Evolutionary conservation across 78 protist genomes (phyloP).

Genomic region (Dictyostelium purpureum): DNA sequence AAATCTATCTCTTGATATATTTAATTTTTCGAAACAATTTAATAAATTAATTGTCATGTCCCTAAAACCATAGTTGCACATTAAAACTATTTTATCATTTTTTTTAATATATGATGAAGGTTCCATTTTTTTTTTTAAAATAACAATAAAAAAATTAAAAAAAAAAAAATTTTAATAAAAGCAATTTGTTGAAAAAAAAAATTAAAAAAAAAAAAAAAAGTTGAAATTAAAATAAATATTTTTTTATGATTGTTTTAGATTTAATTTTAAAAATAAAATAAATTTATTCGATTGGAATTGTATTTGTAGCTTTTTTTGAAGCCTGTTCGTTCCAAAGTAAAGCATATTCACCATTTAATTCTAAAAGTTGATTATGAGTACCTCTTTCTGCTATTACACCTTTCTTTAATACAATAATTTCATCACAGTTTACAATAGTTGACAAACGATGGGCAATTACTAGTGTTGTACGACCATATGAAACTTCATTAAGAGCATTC

Average conservation of each 20-base stretch:
- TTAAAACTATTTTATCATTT: conserved; percentile 47
- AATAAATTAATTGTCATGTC: conserved; percentile 63
- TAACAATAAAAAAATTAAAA: too few species aligned
- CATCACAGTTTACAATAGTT: conserved; percentile 88
- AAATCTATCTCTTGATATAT: background rate
- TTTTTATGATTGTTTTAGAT: too few species aligned
- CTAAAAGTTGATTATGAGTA: conserved; percentile 83
- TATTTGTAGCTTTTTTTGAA: too few species aligned
- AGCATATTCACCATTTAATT: conserved; percentile 75
- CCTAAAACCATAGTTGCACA: conserved; percentile 74
- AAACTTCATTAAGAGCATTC: conserved; percentile 74
- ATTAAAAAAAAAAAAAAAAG: too few species aligned
- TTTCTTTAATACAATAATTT: conserved; percentile 82
- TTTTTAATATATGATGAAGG: background rate
- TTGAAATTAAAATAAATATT: too few species aligned
- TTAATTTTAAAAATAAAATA: too few species aligned
- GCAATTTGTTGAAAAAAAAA: too few species aligned
- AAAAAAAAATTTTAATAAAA: too few species aligned
- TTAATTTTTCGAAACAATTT: conserved; percentile 5
- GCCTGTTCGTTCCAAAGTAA: conserved; percentile 70
- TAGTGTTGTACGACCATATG: conserved; percentile 72
- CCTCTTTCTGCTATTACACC: conserved; percentile 92
- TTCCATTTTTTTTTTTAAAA: too few species aligned
- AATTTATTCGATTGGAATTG: too few species aligned
- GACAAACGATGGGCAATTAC: conserved; percentile 92